Base-by-base conservation (phyloP, 305 asterid genomes). In the Solanum hybrid region DNA sequence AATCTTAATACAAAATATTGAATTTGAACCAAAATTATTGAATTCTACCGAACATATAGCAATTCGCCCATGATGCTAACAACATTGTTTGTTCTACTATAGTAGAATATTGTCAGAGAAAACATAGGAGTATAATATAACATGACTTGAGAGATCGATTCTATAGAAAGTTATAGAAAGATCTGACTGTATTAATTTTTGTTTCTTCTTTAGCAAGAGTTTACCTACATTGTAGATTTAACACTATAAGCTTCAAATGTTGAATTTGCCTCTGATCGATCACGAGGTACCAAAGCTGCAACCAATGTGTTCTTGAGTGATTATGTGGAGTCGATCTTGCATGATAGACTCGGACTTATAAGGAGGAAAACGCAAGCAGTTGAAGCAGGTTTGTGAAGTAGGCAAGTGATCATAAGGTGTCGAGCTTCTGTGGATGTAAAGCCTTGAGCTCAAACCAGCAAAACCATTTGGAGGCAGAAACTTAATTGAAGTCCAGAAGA, bases 341-440 rank as follows among this genome's bases (percentile, higher is more conserved):
- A 95, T 94, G 26, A 85, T 90, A 16, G 86, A 51, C 89, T 89
- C 31, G 8, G 95, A 91, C 32, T 94, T 92, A 89, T 97, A 97
- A 46, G 95, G 92, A 3, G 98, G 99, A 87, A 97, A 93, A 90
- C 96, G 93, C 90, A 97, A 17, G 89, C 94, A 93, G 95, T 93
- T 92, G 94, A 97, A 97, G 95, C 99, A 97, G 75, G 99, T 96
- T 88, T 94, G 99, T 38, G 99, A 96, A 6, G 98, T 93, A 22
- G 99, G 99, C 89, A 97, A 93, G 46, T 91, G 96, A 31, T 96
- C 94, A 20, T 31, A 20, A 1, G 98, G 64, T 91, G 93, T 96
- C 1, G 90, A 80, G 4, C 92, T 86, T 91, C 69, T 95, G 79
- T 92, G 94, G 89, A 96, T 94, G 94, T 89, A 89, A 79, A 96